Conservation (phyloP, 176 grass and related monocot species). For the Carex cristatella region DNA sequence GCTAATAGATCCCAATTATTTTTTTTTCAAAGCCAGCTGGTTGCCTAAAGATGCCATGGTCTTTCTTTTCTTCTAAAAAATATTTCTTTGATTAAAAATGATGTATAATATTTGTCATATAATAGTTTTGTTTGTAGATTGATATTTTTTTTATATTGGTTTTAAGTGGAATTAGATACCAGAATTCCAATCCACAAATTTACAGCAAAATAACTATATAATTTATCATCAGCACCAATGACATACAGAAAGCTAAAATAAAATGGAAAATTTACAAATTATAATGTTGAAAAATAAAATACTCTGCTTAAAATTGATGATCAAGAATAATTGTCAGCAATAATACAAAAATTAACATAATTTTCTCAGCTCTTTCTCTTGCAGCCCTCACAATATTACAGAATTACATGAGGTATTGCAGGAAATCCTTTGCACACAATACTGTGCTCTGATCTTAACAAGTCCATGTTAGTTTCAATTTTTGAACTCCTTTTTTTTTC, state of each 20-base stretch:
- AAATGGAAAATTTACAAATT: not conserved
- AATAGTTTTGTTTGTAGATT: not conserved
- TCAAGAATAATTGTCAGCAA: conserved; percentile 20
- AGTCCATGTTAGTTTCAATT: conserved; percentile 16
- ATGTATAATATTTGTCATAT: not conserved
- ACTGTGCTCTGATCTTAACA: conserved; percentile 12
- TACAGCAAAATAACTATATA: not conserved
- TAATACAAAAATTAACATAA: conserved; percentile 24
- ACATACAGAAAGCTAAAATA: not conserved
- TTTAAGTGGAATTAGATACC: not conserved
- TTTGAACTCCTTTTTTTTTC: not conserved
- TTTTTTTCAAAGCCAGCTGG: not conserved
- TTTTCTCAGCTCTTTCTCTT: conserved; percentile 13
- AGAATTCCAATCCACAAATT: not conserved
- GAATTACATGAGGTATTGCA: conserved; percentile 3
- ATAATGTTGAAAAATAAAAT: conserved; percentile 3
- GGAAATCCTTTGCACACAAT: conserved; percentile 24
- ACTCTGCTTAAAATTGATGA: conserved; percentile 19
- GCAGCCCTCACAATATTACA: conserved; percentile 26
- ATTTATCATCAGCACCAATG: not conserved
- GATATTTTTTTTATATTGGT: conserved; percentile 3
- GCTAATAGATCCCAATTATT: conserved; percentile 7
- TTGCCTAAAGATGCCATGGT: not conserved
- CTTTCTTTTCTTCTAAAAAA: not conserved
- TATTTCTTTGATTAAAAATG: not conserved